Conservation (phyloP, 257 asterid genomes). For the Parsonsia alboflavescens region DNA sequence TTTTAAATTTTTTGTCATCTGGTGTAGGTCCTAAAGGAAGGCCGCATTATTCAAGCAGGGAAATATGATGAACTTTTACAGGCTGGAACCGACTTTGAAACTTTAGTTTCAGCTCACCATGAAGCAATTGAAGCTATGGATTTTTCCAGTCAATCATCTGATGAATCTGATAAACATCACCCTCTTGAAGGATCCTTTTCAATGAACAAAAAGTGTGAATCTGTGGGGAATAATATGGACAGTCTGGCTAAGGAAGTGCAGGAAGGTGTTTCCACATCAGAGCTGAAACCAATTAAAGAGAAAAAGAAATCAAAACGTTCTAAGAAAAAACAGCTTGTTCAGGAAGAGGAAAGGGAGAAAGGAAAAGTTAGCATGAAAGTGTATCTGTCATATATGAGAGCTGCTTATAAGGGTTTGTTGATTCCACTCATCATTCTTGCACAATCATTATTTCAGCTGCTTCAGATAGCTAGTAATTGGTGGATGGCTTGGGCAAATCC, state of each 20-base stretch:
- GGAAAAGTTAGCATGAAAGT: conserved; percentile 98
- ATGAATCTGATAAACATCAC: conserved; percentile 53
- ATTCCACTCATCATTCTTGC: conserved; percentile 85
- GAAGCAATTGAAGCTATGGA: conserved; percentile 99
- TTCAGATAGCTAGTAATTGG: conserved; percentile 98
- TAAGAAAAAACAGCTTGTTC: conserved; percentile 89
- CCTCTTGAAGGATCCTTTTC: conserved; percentile 46
- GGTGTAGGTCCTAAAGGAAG: conserved; percentile 88
- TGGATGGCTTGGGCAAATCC: conserved; percentile 99
- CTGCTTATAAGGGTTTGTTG: conserved; percentile 90
- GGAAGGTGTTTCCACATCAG: conserved; percentile 65
- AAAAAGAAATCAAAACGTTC: conserved; percentile 86
- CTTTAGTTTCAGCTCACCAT: conserved; percentile 87
- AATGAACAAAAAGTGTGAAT: conserved; percentile 49
- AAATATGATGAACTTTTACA: conserved; percentile 89
- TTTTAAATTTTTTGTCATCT: conserved; percentile 16
- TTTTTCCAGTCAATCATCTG: conserved; percentile 48
- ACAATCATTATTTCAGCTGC: conserved; percentile 88
- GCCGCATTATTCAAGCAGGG: conserved; percentile 86
- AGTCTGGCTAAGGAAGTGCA: conserved; percentile 52
- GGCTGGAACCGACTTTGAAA: conserved; percentile 90
- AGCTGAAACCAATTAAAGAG: conserved; percentile 71
- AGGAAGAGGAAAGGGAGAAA: conserved; percentile 95
- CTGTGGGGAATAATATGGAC: conserved; percentile 47
- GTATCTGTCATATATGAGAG: conserved; percentile 82